These are phyloP conservation scores for Globisporangium heterothallicum DNA, from an alignment of 352 stramenopile species.

Conservation along the genomic window DNA sequence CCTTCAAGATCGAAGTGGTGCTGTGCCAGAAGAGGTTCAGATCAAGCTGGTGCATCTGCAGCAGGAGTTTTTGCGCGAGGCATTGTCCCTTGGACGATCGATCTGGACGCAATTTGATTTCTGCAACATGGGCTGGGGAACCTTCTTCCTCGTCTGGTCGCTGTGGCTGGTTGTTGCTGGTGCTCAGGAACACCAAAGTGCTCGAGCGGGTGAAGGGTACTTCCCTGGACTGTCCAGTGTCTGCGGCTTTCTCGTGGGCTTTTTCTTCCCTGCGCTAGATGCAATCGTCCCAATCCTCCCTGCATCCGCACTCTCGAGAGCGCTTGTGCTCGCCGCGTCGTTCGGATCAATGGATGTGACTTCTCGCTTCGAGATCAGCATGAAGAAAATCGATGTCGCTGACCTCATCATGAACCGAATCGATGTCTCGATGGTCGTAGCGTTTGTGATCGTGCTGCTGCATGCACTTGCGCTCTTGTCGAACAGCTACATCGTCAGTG, in stretches of 20 bases:
- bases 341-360: conserved; percentile 10
- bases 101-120: conserved; percentile 88
- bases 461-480: conserved; percentile 66
- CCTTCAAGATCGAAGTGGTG: conserved; percentile 11
- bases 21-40: conserved; percentile 21
- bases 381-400: neutral
- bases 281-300: conserved; percentile 8
- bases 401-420: neutral
- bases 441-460: conserved; percentile 42
- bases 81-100: conserved; percentile 53
- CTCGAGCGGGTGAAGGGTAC: neutral
- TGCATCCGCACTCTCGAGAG: conserved; percentile 6
- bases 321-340: neutral
- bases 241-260: conserved; percentile 1
- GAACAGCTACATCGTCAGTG: conserved; percentile 85
- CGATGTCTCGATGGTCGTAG: conserved; percentile 21
- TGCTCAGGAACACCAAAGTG: neutral
- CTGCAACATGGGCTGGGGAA: conserved; percentile 64
- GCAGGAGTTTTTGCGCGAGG: conserved; percentile 61
- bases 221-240: conserved; percentile 2
- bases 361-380: neutral
- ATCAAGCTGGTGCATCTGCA: conserved; percentile 32
- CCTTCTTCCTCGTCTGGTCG: conserved; percentile 40
- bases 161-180: conserved; percentile 19
- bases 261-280: conserved; percentile 8